phyloP scores from a whole-genome alignment of 2,329 filamentous ascomycete species.

The Beauveria sp. region DNA sequence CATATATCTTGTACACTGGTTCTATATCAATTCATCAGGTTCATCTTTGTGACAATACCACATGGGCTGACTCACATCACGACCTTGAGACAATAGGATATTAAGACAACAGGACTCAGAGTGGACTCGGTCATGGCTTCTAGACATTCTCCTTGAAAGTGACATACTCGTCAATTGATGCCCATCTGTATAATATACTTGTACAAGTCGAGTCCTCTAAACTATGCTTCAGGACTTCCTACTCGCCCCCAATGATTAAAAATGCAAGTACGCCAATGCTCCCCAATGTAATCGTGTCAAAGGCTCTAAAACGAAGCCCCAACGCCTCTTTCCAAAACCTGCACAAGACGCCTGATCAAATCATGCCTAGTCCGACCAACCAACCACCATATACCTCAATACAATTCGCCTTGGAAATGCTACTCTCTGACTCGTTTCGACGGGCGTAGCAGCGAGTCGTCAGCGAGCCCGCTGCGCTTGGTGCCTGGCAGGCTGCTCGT shows the following conservation, averaged over 20 bases:
- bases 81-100: too few species aligned
- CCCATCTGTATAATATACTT: too few species aligned
- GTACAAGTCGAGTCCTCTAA: neutral
- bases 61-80: too few species aligned
- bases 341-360: neutral
- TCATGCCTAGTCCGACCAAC: neutral
- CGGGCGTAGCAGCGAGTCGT: slow-evolving; percentile 63
- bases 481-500: slow-evolving; percentile 83
- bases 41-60: neutral
- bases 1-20: slow-evolving; percentile 1
- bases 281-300: neutral
- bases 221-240: neutral
- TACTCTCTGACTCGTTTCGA: slow-evolving; percentile 55
- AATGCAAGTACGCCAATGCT: neutral
- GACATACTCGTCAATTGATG: too few species aligned
- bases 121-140: too few species aligned
- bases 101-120: too few species aligned
- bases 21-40: neutral
- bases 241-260: neutral
- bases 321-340: neutral
- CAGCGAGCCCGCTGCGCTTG: slow-evolving; percentile 77
- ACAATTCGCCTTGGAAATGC: neutral
- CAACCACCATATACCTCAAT: neutral
- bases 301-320: neutral
- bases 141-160: too few species aligned